These are phyloP conservation scores for Benincasa hispida DNA, from an alignment of 306 rosid species.

Conservation along the genomic window DNA sequence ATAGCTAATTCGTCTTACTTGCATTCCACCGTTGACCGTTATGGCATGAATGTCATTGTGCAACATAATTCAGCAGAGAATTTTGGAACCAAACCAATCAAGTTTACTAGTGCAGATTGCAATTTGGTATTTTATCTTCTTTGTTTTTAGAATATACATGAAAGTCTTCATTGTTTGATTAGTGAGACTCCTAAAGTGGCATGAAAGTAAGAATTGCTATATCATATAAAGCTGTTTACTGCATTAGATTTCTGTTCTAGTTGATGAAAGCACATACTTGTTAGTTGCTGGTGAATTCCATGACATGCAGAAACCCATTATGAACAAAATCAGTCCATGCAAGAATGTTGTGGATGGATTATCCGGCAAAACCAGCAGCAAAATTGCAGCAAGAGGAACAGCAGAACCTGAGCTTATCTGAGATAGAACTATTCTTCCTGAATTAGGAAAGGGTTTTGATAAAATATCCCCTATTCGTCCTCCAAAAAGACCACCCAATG, in stretches of 20 bases:
- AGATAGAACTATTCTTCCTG: slow-evolving; percentile 59
- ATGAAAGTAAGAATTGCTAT: background rate
- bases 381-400: slow-evolving; percentile 60
- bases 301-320: slow-evolving; percentile 54
- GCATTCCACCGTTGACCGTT: background rate
- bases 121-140: background rate
- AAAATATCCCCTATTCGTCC: slow-evolving; percentile 67
- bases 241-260: background rate
- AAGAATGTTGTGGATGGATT: slow-evolving; percentile 49
- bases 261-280: slow-evolving; percentile 30
- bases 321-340: slow-evolving; percentile 53
- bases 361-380: slow-evolving; percentile 51
- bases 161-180: background rate
- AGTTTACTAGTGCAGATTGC: background rate
- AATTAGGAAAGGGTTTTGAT: slow-evolving; percentile 45
- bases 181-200: background rate
- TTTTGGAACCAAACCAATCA: background rate
- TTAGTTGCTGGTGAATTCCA: slow-evolving; percentile 76
- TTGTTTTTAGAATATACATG: background rate
- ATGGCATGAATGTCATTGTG: background rate
- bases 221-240: background rate
- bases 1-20: background rate
- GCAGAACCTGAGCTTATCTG: slow-evolving; percentile 73
- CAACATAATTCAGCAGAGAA: background rate
- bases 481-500: slow-evolving; percentile 77